Percentiles rank a stretch among this genome's conserved stretches.
These are phyloP conservation scores for Berberis vulgaris DNA, from an alignment of 164 flowering plant genomes.

Conservation along the genomic window DNA sequence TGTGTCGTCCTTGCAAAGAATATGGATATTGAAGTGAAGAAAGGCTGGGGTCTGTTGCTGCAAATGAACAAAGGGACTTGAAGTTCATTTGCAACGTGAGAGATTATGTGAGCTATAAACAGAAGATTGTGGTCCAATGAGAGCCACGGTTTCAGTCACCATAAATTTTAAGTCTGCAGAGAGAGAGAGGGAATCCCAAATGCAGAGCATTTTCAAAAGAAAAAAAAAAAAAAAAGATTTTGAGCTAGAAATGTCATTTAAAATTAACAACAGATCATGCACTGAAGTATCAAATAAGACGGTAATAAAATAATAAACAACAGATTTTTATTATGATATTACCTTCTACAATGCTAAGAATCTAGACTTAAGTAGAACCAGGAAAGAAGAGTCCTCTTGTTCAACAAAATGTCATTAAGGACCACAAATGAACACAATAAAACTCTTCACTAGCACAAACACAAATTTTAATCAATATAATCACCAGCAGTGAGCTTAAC, in stretches of 20 bases:
- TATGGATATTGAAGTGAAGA: conserved; percentile 67
- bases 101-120: conserved; percentile 53
- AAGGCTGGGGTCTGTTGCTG: conserved; percentile 80
- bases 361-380: too few relatives aligned
- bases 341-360: conserved; percentile 71
- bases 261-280: too few relatives aligned
- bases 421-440: too few relatives aligned
- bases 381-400: too few relatives aligned
- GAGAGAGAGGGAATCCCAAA: conserved; percentile 43
- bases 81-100: conserved; percentile 69
- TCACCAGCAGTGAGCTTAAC: too few relatives aligned
- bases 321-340: conserved; percentile 1
- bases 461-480: too few relatives aligned
- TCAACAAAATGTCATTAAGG: too few relatives aligned
- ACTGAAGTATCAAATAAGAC: too few relatives aligned
- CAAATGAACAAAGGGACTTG: conserved; percentile 87
- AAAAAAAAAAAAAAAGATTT: too few relatives aligned
- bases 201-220: conserved; percentile 3
- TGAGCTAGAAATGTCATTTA: too few relatives aligned
- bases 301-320: not conserved
- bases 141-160: conserved; percentile 68
- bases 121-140: conserved; percentile 87
- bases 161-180: conserved; percentile 46
- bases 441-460: too few relatives aligned
- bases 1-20: conserved; percentile 65